phyloP scores from a whole-genome alignment of 345 rosid genomes.

The Aquilaria malaccensis region DNA sequence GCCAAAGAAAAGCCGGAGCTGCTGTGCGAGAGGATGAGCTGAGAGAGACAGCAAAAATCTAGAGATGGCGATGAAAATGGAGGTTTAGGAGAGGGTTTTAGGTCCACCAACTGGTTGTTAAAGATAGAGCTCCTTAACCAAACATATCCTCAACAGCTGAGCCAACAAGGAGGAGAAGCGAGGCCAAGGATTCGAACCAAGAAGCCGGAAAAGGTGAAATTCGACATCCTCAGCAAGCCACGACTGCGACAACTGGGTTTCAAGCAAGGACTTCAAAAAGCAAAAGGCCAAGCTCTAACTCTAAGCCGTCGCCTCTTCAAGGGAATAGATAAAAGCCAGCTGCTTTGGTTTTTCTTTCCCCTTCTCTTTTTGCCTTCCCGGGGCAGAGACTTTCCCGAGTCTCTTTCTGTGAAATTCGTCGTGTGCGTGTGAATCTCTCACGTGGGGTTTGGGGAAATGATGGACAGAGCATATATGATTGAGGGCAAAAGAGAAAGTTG shows the following conservation, averaged over 20 bases:
- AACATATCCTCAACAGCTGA: conserved; percentile 31
- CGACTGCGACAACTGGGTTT: conserved; percentile 20
- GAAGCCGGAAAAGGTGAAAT: conserved; percentile 23
- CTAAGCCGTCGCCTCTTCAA: neutral
- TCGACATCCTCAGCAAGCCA: conserved; percentile 3
- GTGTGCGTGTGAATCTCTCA: conserved; percentile 27
- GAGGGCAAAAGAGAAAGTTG: conserved; percentile 25
- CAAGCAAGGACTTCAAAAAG: conserved; percentile 20
- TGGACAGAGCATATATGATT: conserved; percentile 41
- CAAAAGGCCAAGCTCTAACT: conserved; percentile 3
- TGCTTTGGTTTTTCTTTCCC: neutral
- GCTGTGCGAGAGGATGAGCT: conserved; percentile 41
- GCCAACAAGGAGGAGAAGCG: conserved; percentile 3
- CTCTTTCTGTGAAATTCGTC: neutral
- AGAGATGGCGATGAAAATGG: conserved; percentile 14
- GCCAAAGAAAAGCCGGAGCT: conserved; percentile 30
- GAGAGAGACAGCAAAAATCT: conserved; percentile 14
- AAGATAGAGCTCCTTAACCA: conserved; percentile 72
- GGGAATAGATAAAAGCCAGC: neutral
- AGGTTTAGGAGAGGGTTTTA: conserved; percentile 59
- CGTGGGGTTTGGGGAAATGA: conserved; percentile 44
- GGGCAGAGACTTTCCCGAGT: conserved; percentile 5
- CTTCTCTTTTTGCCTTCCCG: neutral
- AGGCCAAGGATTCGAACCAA: conserved; percentile 11
- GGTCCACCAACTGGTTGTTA: conserved; percentile 98